Conservation (phyloP, 768 basidiomycete species). For the Leccinum disarticulatum region DNA sequence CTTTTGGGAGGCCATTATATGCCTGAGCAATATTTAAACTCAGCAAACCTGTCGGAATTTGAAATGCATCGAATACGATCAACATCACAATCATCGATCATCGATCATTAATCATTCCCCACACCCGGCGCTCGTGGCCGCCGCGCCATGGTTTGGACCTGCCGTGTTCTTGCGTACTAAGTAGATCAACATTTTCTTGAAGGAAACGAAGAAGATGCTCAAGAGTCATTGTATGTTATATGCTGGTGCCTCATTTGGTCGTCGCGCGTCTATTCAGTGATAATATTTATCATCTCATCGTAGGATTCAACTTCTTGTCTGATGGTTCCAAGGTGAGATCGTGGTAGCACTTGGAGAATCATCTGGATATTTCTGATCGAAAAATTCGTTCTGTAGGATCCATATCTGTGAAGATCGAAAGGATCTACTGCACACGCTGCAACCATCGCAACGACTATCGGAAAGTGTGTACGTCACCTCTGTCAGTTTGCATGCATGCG, state of each 20-base stretch:
- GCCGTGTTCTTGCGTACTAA: too few relatives aligned
- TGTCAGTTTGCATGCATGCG: slow-evolving; percentile 1
- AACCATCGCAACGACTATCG: too few relatives aligned
- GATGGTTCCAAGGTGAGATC: slow-evolving; percentile 57
- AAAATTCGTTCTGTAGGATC: slow-evolving; percentile 41
- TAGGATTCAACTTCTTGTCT: slow-evolving; percentile 78
- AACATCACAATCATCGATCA: too few relatives aligned
- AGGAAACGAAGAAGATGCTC: slow-evolving; percentile 60
- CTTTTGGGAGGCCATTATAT: too few relatives aligned
- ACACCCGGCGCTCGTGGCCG: too few relatives aligned
- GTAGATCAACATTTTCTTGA: slow-evolving; percentile 67
- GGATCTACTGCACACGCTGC: slow-evolving; percentile 39
- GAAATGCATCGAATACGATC: slow-evolving; percentile 33
- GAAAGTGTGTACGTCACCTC: slow-evolving; percentile 49
- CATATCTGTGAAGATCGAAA: slow-evolving; percentile 69
- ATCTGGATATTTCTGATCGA: background rate
- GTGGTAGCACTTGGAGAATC: background rate
- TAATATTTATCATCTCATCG: background rate
- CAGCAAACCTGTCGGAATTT: too few relatives aligned
- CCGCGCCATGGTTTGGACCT: too few relatives aligned
- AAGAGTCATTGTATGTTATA: too few relatives aligned
- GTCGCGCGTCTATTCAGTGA: background rate
- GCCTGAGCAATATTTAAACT: too few relatives aligned
- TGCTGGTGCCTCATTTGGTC: too few relatives aligned
- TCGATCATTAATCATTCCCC: too few relatives aligned